phyloP scores from a whole-genome alignment of 2,329 filamentous ascomycete genomes.

The Botrytis pseudocinerea region DNA sequence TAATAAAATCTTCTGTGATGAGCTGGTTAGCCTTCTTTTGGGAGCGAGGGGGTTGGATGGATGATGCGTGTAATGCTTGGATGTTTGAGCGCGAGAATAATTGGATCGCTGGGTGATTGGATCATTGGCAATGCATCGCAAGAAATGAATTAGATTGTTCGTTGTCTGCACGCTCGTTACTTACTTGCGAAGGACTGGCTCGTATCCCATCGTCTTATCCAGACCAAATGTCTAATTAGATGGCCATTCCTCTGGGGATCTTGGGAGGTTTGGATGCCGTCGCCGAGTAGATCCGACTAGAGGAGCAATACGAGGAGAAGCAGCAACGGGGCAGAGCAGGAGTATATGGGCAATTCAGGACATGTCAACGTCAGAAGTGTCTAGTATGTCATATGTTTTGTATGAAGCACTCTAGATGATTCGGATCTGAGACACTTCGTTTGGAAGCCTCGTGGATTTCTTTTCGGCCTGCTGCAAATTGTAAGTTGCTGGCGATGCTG shows the following conservation, averaged over 20 bases:
- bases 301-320: too few species aligned
- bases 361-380: background rate
- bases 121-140: background rate
- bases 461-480: background rate
- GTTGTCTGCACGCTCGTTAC: background rate
- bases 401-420: background rate
- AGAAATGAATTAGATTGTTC: background rate
- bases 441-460: background rate
- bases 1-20: background rate
- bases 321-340: too few species aligned
- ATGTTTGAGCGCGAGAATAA: background rate
- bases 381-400: background rate
- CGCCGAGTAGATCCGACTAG: background rate
- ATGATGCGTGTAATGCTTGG: background rate
- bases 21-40: constrained; percentile 1
- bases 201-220: background rate
- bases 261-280: background rate
- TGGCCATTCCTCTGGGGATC: too few species aligned
- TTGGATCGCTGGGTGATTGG: too few species aligned
- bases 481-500: background rate
- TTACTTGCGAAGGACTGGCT: background rate
- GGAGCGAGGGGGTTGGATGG: background rate
- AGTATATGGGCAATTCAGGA: too few species aligned
- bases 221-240: too few species aligned
- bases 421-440: background rate